Conservation (phyloP, 148 eudicot species). For the Persicaria maculosa region DNA sequence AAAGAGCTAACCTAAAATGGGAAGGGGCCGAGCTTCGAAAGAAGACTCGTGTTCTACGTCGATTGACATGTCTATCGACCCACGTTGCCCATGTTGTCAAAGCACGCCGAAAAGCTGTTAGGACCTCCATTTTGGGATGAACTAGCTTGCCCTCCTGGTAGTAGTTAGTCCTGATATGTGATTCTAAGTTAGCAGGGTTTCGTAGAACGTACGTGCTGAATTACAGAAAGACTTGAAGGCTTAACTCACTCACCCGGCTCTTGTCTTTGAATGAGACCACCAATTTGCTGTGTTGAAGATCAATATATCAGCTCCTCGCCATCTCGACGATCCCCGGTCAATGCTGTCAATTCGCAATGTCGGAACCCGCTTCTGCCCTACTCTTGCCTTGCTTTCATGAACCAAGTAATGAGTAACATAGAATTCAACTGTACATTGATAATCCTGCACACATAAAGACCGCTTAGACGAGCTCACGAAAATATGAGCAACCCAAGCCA, state of each 20-base stretch:
- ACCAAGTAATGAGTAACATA: conserved; percentile 85
- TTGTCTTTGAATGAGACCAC: conserved; percentile 91
- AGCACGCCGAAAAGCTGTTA: conserved; percentile 58
- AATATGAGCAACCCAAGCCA: background rate
- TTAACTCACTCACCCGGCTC: conserved; percentile 58
- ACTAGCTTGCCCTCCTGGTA: conserved; percentile 78
- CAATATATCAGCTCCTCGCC: conserved; percentile 94
- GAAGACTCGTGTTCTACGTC: conserved; percentile 62
- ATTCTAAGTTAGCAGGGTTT: background rate
- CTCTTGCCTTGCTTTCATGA: conserved; percentile 83
- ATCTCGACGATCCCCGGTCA: conserved; percentile 72
- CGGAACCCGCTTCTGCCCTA: conserved; percentile 70
- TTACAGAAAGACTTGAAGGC: background rate
- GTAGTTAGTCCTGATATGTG: conserved; percentile 60
- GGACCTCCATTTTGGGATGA: conserved; percentile 62
- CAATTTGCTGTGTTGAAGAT: conserved; percentile 95
- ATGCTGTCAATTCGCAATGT: conserved; percentile 81
- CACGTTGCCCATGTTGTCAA: conserved; percentile 79
- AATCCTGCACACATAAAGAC: conserved; percentile 46
- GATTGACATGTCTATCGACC: conserved; percentile 60
- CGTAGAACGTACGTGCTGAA: background rate
- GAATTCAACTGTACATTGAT: conserved; percentile 78
- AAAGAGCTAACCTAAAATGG: conserved; percentile 72
- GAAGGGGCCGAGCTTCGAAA: conserved; percentile 87
- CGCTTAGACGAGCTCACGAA: background rate